A percentile compares a stretch with the other conserved stretches of the same genome.
Conservation (phyloP, 192 early-diverging fungal genomes). For the Obelidium mucronatum region DNA sequence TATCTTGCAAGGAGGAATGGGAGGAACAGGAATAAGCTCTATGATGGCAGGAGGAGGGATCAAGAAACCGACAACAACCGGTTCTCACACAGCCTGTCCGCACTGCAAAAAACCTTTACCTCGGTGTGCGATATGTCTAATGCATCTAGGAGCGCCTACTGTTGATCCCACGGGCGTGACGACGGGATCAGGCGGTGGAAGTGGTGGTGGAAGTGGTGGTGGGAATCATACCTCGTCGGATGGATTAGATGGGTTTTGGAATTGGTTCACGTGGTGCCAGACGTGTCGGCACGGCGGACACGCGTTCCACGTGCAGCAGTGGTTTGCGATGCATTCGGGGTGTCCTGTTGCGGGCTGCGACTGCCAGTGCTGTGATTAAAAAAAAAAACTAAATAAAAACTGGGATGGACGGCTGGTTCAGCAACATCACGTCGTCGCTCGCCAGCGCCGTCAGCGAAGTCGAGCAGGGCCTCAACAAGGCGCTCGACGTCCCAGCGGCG, state of each 20-base stretch:
- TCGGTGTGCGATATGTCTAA: conserved; percentile 34
- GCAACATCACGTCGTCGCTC: conserved; percentile 37
- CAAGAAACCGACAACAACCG: background rate
- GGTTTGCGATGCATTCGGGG: conserved; percentile 84
- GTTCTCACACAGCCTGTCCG: conserved; percentile 16
- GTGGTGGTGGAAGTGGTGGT: no score
- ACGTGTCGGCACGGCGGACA: conserved; percentile 97
- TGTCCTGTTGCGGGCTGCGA: conserved; percentile 95
- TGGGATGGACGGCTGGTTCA: conserved; percentile 13
- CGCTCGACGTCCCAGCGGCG: conserved; percentile 55
- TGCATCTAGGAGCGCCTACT: conserved; percentile 11
- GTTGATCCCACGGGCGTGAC: background rate
- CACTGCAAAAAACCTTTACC: conserved; percentile 36
- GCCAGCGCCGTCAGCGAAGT: conserved; percentile 76
- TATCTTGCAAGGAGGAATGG: no score
- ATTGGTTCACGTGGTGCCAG: conserved; percentile 99
- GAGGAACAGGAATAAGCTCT: no score
- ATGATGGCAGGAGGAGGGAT: no score
- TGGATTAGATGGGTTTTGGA: conserved; percentile 53
- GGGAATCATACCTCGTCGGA: no score
- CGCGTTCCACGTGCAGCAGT: conserved; percentile 84
- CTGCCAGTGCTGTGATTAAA: conserved; percentile 78
- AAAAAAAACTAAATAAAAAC: no score
- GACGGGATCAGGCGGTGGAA: no score
- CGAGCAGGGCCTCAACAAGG: conserved; percentile 74